Evolutionary conservation across 768 basidiomycete genomes (phyloP).

Genomic region (Termitomyces sp.): DNA sequence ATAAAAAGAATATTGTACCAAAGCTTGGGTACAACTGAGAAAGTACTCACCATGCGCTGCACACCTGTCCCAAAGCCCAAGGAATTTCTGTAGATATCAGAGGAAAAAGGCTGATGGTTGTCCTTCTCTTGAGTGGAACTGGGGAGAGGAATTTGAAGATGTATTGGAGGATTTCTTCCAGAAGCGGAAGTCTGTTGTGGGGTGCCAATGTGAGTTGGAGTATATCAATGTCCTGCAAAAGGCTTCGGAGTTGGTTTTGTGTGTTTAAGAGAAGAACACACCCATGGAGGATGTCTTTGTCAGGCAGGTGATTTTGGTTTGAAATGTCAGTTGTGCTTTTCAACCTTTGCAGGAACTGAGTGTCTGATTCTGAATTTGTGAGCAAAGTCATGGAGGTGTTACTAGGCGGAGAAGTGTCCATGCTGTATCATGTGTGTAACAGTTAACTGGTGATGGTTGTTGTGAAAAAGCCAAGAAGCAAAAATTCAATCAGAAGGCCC

Average conservation of each 20-base stretch:
- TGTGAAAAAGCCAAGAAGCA: too few species aligned
- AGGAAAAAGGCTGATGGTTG: neutral
- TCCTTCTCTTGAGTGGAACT: neutral
- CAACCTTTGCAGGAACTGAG: too few species aligned
- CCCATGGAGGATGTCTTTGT: neutral
- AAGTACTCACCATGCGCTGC: neutral
- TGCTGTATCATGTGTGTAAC: too few species aligned
- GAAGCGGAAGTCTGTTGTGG: neutral
- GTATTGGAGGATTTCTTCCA: neutral
- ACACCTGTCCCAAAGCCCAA: neutral
- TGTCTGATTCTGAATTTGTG: too few species aligned
- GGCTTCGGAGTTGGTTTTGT: neutral
- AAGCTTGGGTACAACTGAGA: neutral
- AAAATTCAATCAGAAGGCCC: too few species aligned
- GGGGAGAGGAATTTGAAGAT: neutral
- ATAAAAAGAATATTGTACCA: neutral
- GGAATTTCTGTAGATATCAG: neutral
- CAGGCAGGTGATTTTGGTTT: neutral
- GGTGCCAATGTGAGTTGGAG: neutral
- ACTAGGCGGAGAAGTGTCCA: too few species aligned
- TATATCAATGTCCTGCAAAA: neutral
- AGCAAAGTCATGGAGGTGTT: too few species aligned
- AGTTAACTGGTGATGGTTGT: too few species aligned
- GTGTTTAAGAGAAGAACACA: neutral
- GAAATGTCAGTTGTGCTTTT: too few species aligned